Evolutionary conservation across 2,329 filamentous ascomycete genomes (phyloP), one percentile per base, ranked within the genome.

Genomic region (Ophiognomonia clavigignenti-juglandacearum): DNA sequence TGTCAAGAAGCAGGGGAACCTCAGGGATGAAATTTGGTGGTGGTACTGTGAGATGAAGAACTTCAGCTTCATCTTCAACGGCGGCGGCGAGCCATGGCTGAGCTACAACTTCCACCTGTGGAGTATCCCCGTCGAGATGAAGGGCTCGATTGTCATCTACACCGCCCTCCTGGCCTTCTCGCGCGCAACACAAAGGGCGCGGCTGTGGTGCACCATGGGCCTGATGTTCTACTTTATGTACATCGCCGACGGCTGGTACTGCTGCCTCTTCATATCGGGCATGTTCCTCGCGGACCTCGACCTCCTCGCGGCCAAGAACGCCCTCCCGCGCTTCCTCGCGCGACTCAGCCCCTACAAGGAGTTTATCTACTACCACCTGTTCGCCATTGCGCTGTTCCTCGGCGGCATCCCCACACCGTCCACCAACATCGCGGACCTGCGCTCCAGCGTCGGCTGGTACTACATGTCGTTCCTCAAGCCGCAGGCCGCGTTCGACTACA

Each of bases 181-280:
- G 1, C 68, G 76, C 43, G 76, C 73, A 48, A 74, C 74, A 0
- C 67, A 64, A 20, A 75, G 72, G 45, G 73, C 75, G 4, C 74
- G 83, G 13, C 68, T 85, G 0, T 68, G 68, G 60, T 75, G 75
- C 57, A 64, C 80, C 55, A 39, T 69, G 1, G 72, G 59, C 1
- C 65, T 88, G 10, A 72, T 80, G 18, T 68, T 71, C 53, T 88
- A 87, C 63, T 85, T 85, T 57, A 68, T 87, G 59, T 86, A 84
- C 60, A 73, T 86, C 43, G 74, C 73, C 4, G 84, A 88, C 59
- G 83, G 80, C 20, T 79, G 73, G 63, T 80, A 79, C 57, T 77
- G 75, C 53, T 70, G 80, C 14, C 69, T 82, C 61, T 85, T 85
- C 59, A 61, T 76, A 11, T 64, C 71, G 1, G 82, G 82, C 19